A percentile compares a stretch with the other conserved stretches of the same genome.
These are phyloP conservation scores for Erysimum cheiranthoides DNA, from an alignment of 345 rosid species.

Conservation along the genomic window DNA sequence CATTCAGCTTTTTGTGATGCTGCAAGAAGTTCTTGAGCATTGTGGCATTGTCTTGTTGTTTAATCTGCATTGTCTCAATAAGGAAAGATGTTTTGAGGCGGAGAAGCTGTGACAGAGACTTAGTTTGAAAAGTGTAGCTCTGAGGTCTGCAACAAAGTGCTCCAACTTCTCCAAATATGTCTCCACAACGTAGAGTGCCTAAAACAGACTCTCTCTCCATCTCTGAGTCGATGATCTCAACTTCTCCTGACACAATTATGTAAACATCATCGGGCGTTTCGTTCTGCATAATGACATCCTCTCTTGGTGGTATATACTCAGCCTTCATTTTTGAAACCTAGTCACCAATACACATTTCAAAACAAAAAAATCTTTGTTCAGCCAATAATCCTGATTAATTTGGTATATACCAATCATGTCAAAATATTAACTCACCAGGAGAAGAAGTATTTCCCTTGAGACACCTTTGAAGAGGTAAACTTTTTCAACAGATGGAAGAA, in stretches of 20 bases:
- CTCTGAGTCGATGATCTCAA: constrained; percentile 67
- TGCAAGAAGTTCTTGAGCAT: constrained; percentile 80
- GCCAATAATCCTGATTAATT: not conserved
- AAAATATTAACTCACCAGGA: constrained; percentile 53
- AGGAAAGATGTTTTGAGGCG: constrained; percentile 69
- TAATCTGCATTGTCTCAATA: constrained; percentile 70
- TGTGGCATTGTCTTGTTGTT: constrained; percentile 66
- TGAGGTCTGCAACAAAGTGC: constrained; percentile 81
- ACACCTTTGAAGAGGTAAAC: constrained; percentile 76
- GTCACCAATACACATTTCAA: constrained; percentile 22
- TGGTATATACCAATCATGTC: not conserved
- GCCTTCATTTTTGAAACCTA: constrained; percentile 88
- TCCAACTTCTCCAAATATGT: constrained; percentile 91
- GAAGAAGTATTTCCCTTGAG: constrained; percentile 67
- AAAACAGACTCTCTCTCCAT: constrained; percentile 61
- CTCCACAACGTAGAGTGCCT: constrained; percentile 66
- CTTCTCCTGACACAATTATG: constrained; percentile 83
- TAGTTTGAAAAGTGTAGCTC: constrained; percentile 70
- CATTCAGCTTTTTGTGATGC: constrained; percentile 68
- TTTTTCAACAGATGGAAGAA: constrained; percentile 71
- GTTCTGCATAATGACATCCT: constrained; percentile 83
- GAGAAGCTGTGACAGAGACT: constrained; percentile 78
- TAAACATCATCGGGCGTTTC: constrained; percentile 90
- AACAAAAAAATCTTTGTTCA: not conserved
- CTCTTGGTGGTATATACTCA: constrained; percentile 92